Evolutionary conservation across 805 yeast genomes (phyloP).

Genomic region (Lipomyces sp.): DNA sequence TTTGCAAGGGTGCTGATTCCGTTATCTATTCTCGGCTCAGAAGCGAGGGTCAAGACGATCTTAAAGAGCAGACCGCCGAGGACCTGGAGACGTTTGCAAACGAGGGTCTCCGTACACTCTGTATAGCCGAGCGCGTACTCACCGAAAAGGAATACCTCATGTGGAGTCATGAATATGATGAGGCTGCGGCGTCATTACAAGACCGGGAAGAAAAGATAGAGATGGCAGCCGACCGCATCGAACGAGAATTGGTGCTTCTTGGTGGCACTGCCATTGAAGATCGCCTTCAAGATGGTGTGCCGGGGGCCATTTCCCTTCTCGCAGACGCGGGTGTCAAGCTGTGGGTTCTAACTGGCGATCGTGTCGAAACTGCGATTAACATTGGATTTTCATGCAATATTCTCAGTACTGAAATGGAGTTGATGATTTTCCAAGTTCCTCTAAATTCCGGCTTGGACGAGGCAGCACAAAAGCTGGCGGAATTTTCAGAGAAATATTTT

Average conservation of each 20-base stretch:
- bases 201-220: conserved; percentile 60
- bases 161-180: conserved; percentile 57
- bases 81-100: conserved; percentile 68
- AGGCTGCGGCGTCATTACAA: conserved; percentile 55
- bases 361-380: conserved; percentile 78
- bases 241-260: conserved; percentile 51
- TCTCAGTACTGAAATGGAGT: conserved; percentile 63
- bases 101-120: conserved; percentile 75
- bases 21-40: conserved; percentile 53
- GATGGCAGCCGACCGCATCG: conserved; percentile 56
- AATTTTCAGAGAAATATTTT: conserved; percentile 50
- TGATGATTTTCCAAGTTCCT: conserved; percentile 52
- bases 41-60: conserved; percentile 42
- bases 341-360: conserved; percentile 83
- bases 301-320: conserved; percentile 63
- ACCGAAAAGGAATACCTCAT: conserved; percentile 45
- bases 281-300: conserved; percentile 73
- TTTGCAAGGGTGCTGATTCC: conserved; percentile 74
- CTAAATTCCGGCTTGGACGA: conserved; percentile 36
- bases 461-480: conserved; percentile 41
- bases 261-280: conserved; percentile 87
- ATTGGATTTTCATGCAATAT: conserved; percentile 78
- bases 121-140: conserved; percentile 59
- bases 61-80: conserved; percentile 55
- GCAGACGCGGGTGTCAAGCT: conserved; percentile 72